Conservation (phyloP, 306 rosid species). For the Vachellia pachyceras region DNA sequence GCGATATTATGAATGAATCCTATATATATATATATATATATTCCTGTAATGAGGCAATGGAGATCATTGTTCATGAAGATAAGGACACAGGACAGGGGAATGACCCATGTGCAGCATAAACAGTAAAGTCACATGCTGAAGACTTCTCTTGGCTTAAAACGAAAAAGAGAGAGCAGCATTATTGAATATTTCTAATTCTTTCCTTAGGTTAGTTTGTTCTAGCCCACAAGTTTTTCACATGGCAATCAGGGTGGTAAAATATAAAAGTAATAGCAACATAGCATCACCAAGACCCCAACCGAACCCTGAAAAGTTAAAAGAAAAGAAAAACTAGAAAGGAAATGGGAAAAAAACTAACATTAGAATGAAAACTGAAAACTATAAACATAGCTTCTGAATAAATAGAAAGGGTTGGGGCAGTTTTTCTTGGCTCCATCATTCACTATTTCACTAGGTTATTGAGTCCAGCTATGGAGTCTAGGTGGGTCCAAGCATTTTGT, state of each 20-base stretch:
- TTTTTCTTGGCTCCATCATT: slow-evolving; percentile 9
- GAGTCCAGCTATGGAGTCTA: slow-evolving; percentile 45
- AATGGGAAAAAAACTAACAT: background rate
- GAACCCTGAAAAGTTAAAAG: background rate
- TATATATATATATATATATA: background rate
- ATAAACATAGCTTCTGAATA: background rate
- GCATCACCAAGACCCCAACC: background rate
- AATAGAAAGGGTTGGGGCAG: background rate
- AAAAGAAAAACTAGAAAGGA: background rate
- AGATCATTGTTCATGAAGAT: slow-evolving; percentile 3
- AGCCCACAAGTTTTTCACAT: slow-evolving; percentile 1
- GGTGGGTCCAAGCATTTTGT: slow-evolving; percentile 42
- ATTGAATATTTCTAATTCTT: slow-evolving; percentile 34
- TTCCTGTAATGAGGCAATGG: background rate
- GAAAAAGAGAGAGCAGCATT: slow-evolving; percentile 31
- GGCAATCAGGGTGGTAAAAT: background rate
- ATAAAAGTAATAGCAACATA: slow-evolving; percentile 9
- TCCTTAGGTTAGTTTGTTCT: slow-evolving; percentile 10
- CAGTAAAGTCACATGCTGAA: slow-evolving; percentile 47
- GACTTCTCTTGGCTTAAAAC: slow-evolving; percentile 38
- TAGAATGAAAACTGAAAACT: background rate
- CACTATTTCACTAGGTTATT: slow-evolving; percentile 12
- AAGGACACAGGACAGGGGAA: slow-evolving; percentile 23
- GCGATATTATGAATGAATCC: background rate
- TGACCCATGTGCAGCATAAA: slow-evolving; percentile 49